phyloP scores from a whole-genome alignment of 306 rosid species.

The Rosa rugosa region DNA sequence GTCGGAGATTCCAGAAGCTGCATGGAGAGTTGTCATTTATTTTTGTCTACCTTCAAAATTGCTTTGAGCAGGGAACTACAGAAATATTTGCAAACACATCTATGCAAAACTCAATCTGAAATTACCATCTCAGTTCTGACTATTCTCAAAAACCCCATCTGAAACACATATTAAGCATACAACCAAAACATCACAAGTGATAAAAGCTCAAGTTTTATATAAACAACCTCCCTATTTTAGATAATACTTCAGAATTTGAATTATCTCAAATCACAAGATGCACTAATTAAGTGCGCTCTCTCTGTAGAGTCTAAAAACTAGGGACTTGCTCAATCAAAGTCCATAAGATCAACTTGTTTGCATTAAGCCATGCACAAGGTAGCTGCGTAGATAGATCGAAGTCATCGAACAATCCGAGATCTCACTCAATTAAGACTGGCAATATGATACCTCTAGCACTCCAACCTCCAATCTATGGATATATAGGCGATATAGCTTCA shows the following conservation, averaged over 20 bases:
- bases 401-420: constrained; percentile 30
- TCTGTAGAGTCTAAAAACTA: constrained; percentile 36
- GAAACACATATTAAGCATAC: constrained; percentile 17
- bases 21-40: neutral
- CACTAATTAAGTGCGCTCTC: constrained; percentile 31
- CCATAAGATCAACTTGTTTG: constrained; percentile 44
- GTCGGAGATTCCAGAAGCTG: neutral
- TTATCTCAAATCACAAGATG: constrained; percentile 30
- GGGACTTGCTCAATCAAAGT: constrained; percentile 37
- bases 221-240: constrained; percentile 19
- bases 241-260: constrained; percentile 35
- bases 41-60: neutral
- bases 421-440: constrained; percentile 30
- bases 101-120: constrained; percentile 20
- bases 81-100: constrained; percentile 15
- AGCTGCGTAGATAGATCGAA: constrained; percentile 16
- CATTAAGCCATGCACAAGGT: constrained; percentile 23
- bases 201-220: constrained; percentile 34
- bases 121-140: constrained; percentile 26
- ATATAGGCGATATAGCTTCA: constrained; percentile 23
- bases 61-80: constrained; percentile 10
- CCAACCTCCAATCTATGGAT: constrained; percentile 23
- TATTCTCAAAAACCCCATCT: constrained; percentile 21
- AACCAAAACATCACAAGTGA: constrained; percentile 43
- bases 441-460: constrained; percentile 13